These are phyloP conservation scores for Monilinia laxa DNA, from an alignment of 2,329 filamentous ascomycete species.

Conservation along the genomic window DNA sequence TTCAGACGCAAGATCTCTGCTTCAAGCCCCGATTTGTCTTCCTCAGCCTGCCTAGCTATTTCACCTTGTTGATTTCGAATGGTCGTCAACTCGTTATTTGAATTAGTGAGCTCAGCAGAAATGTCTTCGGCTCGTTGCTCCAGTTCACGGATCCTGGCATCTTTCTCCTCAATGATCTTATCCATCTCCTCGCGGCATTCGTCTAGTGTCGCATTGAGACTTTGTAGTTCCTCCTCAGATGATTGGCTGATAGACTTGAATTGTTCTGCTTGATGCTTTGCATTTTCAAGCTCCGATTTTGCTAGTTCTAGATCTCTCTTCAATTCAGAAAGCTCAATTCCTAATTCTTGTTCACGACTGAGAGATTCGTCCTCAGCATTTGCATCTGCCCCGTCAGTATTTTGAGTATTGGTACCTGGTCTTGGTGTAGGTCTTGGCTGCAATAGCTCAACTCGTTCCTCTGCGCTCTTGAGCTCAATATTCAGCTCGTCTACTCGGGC, in stretches of 20 bases:
- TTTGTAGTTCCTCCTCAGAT: slow-evolving; percentile 83
- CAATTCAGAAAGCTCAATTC: slow-evolving; percentile 79
- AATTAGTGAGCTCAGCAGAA: slow-evolving; percentile 73
- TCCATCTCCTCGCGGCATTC: slow-evolving; percentile 89
- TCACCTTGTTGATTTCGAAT: slow-evolving; percentile 81
- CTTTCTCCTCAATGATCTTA: slow-evolving; percentile 70
- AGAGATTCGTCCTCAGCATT: slow-evolving; percentile 57
- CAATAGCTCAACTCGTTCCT: slow-evolving; percentile 80
- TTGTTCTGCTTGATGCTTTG: slow-evolving; percentile 77
- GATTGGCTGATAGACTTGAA: slow-evolving; percentile 86
- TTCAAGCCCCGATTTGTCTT: slow-evolving; percentile 78
- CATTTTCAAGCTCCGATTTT: slow-evolving; percentile 75
- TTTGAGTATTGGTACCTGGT: slow-evolving; percentile 47
- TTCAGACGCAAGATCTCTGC: slow-evolving; percentile 78
- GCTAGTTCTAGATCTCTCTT: slow-evolving; percentile 83
- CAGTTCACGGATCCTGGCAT: slow-evolving; percentile 75
- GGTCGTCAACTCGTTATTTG: slow-evolving; percentile 78
- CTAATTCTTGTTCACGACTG: slow-evolving; percentile 74
- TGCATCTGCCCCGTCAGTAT: slow-evolving; percentile 44
- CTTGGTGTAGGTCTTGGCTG: slow-evolving; percentile 74
- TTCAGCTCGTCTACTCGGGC: slow-evolving; percentile 83
- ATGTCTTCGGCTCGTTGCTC: slow-evolving; percentile 82
- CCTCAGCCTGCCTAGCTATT: slow-evolving; percentile 65
- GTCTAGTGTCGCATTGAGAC: slow-evolving; percentile 76
- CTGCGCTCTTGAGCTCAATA: slow-evolving; percentile 82